Evolutionary conservation across 148 eudicot species (phyloP).

Genomic region (Pouteria glomerata): DNA sequence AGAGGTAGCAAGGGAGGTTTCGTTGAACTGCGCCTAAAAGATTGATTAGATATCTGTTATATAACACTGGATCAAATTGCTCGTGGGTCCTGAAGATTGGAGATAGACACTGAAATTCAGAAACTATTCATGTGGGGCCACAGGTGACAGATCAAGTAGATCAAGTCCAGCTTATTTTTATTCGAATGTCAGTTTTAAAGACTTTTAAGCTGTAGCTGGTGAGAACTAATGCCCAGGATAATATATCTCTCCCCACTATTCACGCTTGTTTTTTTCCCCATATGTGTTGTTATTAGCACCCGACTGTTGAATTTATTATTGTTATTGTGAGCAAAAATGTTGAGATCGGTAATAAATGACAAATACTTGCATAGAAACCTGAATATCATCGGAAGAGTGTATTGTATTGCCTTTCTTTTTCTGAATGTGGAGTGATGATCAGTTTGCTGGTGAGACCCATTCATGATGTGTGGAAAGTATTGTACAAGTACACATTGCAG

Average conservation of each 20-base stretch:
- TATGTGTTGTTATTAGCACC: too few species aligned
- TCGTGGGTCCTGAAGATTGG: conserved; percentile 4
- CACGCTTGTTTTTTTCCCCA: conserved; percentile 26
- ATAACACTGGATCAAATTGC: conserved; percentile 10
- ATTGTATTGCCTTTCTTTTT: not conserved
- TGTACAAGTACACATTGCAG: conserved; percentile 44
- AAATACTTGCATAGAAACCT: conserved; percentile 12
- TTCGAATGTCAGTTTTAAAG: not conserved
- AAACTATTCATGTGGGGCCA: not conserved
- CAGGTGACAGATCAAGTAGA: not conserved
- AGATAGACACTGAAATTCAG: not conserved
- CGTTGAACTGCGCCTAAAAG: conserved; percentile 5
- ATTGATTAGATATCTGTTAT: conserved; percentile 12
- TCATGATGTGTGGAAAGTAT: conserved; percentile 34
- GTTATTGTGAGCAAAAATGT: conserved; percentile 22
- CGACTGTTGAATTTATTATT: not conserved
- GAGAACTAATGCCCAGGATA: conserved; percentile 14
- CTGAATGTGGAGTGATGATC: conserved; percentile 28
- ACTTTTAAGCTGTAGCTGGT: conserved; percentile 21
- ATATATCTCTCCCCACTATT: conserved; percentile 13
- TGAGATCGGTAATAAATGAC: too few species aligned
- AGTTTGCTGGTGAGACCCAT: conserved; percentile 37
- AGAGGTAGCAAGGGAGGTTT: conserved; percentile 22
- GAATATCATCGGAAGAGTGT: conserved; percentile 11
- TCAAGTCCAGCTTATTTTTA: not conserved